These are phyloP conservation scores for Fomitopsis pulvina DNA, from an alignment of 768 basidiomycete species.

Conservation along the genomic window DNA sequence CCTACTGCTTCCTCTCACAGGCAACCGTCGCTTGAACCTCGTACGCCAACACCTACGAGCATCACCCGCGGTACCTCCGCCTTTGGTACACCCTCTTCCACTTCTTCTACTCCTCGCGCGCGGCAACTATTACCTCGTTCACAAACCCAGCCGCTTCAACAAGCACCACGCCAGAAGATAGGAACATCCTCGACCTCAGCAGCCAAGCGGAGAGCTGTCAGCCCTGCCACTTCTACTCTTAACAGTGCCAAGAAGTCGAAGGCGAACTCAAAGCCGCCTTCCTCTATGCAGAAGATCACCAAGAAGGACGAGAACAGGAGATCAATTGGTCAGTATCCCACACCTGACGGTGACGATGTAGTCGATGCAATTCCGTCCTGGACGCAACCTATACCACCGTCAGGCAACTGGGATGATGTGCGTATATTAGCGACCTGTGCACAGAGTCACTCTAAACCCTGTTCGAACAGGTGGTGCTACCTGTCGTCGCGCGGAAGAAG, in stretches of 20 bases:
- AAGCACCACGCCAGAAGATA: slow-evolving; percentile 10
- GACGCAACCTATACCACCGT: slow-evolving; percentile 64
- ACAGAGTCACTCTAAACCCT: slow-evolving; percentile 4
- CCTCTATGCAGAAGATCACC: slow-evolving; percentile 25
- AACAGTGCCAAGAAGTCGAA: slow-evolving; percentile 35
- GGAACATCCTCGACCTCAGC: slow-evolving; percentile 8
- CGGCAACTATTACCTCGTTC: slow-evolving; percentile 14
- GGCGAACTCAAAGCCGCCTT: slow-evolving; percentile 27
- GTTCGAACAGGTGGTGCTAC: slow-evolving; percentile 61
- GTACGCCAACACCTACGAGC: slow-evolving; percentile 36
- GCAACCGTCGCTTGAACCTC: slow-evolving; percentile 38
- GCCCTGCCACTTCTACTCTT: slow-evolving; percentile 35
- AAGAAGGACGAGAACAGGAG: slow-evolving; percentile 41
- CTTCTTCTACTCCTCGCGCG: slow-evolving; percentile 11
- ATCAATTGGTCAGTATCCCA: slow-evolving; percentile 67
- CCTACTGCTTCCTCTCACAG: slow-evolving; percentile 28
- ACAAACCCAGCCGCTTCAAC: slow-evolving; percentile 11
- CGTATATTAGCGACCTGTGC: slow-evolving; percentile 20
- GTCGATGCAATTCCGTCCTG: slow-evolving; percentile 76
- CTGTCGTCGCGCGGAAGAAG: slow-evolving; percentile 79
- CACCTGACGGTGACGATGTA: slow-evolving; percentile 48
- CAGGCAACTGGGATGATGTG: slow-evolving; percentile 85
- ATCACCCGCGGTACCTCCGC: slow-evolving; percentile 34
- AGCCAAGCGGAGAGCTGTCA: slow-evolving; percentile 39
- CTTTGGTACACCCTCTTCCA: slow-evolving; percentile 9